phyloP scores from a whole-genome alignment of 495 filamentous ascomycete genomes.

The Aspergillus carlsbadensis region DNA sequence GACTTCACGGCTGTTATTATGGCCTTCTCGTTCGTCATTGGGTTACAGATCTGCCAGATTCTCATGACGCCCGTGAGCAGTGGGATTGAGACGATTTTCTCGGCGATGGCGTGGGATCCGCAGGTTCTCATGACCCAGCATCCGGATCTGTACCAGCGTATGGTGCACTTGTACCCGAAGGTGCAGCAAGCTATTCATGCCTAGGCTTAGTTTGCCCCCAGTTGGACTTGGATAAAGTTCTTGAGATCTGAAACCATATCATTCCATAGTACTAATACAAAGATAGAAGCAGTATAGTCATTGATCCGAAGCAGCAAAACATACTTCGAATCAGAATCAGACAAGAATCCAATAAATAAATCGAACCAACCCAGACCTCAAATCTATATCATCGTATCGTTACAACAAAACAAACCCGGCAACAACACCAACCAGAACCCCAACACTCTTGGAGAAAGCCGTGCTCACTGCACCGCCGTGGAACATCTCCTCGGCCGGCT shows the following conservation, averaged over 20 bases:
- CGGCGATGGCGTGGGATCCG: slow-evolving; percentile 85
- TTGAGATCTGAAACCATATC: too few relatives aligned
- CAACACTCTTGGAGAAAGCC: neutral
- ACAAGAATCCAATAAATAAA: neutral
- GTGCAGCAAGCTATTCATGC: slow-evolving; percentile 73
- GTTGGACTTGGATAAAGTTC: neutral
- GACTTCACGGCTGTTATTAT: slow-evolving; percentile 75
- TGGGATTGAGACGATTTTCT: slow-evolving; percentile 76
- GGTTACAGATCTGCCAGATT: slow-evolving; percentile 82
- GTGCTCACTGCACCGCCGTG: neutral
- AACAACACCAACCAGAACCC: neutral
- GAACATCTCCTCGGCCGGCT: neutral
- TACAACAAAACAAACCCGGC: slow-evolving; percentile 2
- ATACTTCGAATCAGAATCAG: neutral
- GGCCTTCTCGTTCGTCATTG: slow-evolving; percentile 81
- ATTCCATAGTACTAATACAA: neutral
- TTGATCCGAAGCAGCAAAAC: too few relatives aligned
- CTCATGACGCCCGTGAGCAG: slow-evolving; percentile 75
- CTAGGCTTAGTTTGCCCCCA: slow-evolving; percentile 20
- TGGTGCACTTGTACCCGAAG: slow-evolving; percentile 78
- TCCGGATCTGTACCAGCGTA: slow-evolving; percentile 71
- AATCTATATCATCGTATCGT: neutral
- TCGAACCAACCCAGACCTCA: neutral
- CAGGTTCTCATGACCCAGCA: slow-evolving; percentile 81
- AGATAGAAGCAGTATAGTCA: too few relatives aligned